Percentiles rank a stretch among this genome's conserved stretches.
These are phyloP conservation scores for Neonectria punicea DNA, from an alignment of 2,329 filamentous ascomycete species.

Conservation along the genomic window DNA sequence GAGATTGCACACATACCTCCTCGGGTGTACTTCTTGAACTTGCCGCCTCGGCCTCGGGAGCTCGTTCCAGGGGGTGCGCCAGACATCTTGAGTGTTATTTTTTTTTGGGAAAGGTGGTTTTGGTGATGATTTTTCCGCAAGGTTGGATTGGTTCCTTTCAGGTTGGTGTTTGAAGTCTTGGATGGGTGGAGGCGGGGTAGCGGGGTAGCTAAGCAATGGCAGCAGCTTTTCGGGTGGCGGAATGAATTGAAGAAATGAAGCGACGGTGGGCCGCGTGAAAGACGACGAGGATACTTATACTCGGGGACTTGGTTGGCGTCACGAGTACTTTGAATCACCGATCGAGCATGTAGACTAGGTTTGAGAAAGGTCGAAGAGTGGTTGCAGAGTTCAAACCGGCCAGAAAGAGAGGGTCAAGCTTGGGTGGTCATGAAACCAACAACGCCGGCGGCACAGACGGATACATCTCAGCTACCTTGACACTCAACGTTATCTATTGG, in stretches of 20 bases:
- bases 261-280: neutral
- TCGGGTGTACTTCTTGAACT: conserved; percentile 92
- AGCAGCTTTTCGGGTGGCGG: conserved; percentile 17
- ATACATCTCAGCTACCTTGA: conserved; percentile 17
- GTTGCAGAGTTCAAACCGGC: neutral
- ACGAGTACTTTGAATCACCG: neutral
- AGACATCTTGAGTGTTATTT: conserved; percentile 54
- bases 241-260: neutral
- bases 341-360: neutral
- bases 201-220: conserved; percentile 45
- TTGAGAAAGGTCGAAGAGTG: neutral
- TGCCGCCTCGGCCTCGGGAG: conserved; percentile 85
- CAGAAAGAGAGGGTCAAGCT: neutral
- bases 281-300: conserved; percentile 2
- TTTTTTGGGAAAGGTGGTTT: neutral
- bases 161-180: conserved; percentile 9
- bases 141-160: conserved; percentile 13
- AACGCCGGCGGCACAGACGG: neutral
- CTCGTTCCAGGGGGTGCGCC: conserved; percentile 55
- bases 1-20: conserved; percentile 71
- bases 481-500: neutral
- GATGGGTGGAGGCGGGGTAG: conserved; percentile 49
- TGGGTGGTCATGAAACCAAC: neutral
- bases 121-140: conserved; percentile 24
- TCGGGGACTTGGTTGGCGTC: neutral